Percentiles rank a stretch among this genome's conserved stretches.
Evolutionary conservation across 164 flowering plant species (phyloP).

Genomic region (Buxus sempervirens): DNA sequence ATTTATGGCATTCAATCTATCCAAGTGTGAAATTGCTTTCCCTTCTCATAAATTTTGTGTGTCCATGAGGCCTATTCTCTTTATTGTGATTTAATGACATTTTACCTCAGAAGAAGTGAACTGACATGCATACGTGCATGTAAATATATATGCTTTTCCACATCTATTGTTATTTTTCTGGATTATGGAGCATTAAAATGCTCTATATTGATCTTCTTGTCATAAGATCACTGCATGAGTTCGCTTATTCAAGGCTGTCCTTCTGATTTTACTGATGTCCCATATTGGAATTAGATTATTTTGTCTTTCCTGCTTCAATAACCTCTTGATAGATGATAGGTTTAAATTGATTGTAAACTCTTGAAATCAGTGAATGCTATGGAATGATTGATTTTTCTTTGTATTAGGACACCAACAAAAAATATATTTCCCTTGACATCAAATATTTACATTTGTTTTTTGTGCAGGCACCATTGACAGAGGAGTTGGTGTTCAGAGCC

Average conservation of each 20-base stretch:
- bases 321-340: background rate
- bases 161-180: no score
- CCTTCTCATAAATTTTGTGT: no score
- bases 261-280: background rate
- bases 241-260: background rate
- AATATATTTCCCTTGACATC: background rate
- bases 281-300: background rate
- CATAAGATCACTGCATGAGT: background rate
- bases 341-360: background rate
- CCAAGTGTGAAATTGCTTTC: no score
- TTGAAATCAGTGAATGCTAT: background rate
- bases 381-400: background rate
- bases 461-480: conserved; percentile 85
- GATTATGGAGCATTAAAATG: background rate
- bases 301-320: background rate
- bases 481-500: conserved; percentile 94
- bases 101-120: no score
- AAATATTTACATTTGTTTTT: conserved; percentile 4
- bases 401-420: background rate
- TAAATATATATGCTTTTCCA: no score
- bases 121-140: no score
- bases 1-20: no score
- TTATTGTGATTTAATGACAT: no score
- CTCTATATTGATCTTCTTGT: background rate
- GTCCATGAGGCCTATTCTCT: no score